Base-by-base conservation (phyloP, 257 asterid species). In the Solanum sitiens region DNA sequence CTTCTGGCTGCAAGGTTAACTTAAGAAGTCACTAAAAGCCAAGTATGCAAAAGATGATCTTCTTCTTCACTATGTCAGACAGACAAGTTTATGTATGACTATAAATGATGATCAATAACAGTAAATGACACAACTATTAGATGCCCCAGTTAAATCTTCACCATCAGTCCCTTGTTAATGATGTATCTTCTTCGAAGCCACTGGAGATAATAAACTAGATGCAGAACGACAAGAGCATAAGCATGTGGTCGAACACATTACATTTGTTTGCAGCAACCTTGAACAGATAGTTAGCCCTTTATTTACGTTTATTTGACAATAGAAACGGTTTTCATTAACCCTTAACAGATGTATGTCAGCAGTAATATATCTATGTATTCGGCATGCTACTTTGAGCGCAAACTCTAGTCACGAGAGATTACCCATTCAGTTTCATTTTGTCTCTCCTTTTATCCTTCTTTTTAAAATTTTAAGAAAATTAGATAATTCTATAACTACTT, bases 1-100 rank as follows among this genome's bases (percentile, higher is more conserved):
- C 92, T 96, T 98, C 83, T 95, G 90, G 70, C 99, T 96, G 94
- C 92, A 90, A 87, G 59, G 71, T 86, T 86, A 10, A 37, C 25
- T 71, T 32, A 75, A 73, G 2, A 25, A 87, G 67, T 87, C 44
- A 82, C 32, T 82, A 27, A 50, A 80, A 50, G 71, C 32, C 71
- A 82, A 50, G 40, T 82, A 50, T 50, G 45, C 68, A 82, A 82
- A 50, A 47, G 70, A 53, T 32, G 44, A 47, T 11, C 47, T 20
- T 21, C 67, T 9, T 45, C 32, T 82, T 82, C 71, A 82, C 16
- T 1, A 80, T 27, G 70, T 82, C 65, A 47, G 71, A 50, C 30
- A 53, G 45, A 50, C 86, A 82, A 32, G 45, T 18, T 82, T 50
- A 32, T 30, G 4, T 32, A 44, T 8, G 67, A 44, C 84, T 25